phyloP scores from a whole-genome alignment of 1,139 yeast species.

The Magnusiomyces clavatus region DNA sequence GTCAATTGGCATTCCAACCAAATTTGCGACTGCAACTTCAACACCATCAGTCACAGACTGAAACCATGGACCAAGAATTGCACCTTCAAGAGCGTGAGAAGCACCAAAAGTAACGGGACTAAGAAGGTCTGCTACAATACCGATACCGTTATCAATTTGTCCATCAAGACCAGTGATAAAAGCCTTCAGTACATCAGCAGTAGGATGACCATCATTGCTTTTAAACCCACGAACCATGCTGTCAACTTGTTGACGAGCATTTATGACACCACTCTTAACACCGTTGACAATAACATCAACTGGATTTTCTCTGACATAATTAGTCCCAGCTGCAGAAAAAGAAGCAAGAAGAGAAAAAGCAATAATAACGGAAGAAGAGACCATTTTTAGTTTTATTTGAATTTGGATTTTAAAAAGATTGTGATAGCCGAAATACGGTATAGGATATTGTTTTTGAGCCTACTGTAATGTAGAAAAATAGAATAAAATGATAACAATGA shows the following conservation, averaged over 20 bases:
- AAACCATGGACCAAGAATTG: constrained; percentile 27
- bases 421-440: no score
- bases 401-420: no score
- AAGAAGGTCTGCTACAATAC: constrained; percentile 20
- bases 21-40: constrained; percentile 26
- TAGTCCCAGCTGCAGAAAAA: not conserved
- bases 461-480: no score
- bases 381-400: constrained; percentile 10
- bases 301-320: constrained; percentile 2
- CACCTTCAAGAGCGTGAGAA: constrained; percentile 22
- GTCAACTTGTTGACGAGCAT: constrained; percentile 10
- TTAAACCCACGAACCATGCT: constrained; percentile 8
- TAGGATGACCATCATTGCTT: constrained; percentile 17
- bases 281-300: constrained; percentile 7
- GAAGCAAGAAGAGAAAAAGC: constrained; percentile 7
- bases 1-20: constrained; percentile 21
- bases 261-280: constrained; percentile 9
- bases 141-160: constrained; percentile 27
- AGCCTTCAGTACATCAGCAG: constrained; percentile 20
- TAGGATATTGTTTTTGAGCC: no score
- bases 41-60: constrained; percentile 31
- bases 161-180: constrained; percentile 28
- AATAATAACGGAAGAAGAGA: constrained; percentile 13
- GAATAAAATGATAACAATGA: no score
- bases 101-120: constrained; percentile 24